Evolutionary conservation across 2,329 filamentous ascomycete species (phyloP).

Genomic region (Penicillium rolfsii): DNA sequence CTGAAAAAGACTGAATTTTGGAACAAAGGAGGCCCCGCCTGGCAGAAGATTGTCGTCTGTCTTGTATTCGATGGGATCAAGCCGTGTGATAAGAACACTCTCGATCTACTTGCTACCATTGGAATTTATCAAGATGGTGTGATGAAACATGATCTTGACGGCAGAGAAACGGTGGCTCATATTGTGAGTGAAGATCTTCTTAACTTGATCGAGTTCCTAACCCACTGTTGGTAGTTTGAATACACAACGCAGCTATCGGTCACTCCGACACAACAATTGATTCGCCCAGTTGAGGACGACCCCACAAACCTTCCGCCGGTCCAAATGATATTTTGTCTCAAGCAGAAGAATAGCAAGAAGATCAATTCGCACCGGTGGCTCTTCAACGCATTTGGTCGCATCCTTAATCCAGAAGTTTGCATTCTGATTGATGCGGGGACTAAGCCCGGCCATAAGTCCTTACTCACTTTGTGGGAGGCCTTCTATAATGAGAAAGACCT

Average conservation of each 20-base stretch:
- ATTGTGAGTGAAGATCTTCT: conserved; percentile 55
- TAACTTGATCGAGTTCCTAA: too few relatives aligned
- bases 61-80: conserved; percentile 95
- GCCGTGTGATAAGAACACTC: conserved; percentile 88
- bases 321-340: conserved; percentile 98
- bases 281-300: conserved; percentile 81
- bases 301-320: conserved; percentile 83
- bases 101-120: conserved; percentile 87
- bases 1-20: conserved; percentile 97
- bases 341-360: conserved; percentile 98
- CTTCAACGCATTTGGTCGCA: conserved; percentile 93
- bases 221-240: conserved; percentile 64
- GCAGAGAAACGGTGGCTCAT: conserved; percentile 90
- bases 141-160: conserved; percentile 95
- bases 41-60: conserved; percentile 97
- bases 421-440: conserved; percentile 94
- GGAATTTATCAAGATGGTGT: conserved; percentile 96
- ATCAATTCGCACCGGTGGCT: conserved; percentile 98
- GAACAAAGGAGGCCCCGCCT: conserved; percentile 95
- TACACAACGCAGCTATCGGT: conserved; percentile 97
- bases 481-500: conserved; percentile 99
- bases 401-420: conserved; percentile 91
- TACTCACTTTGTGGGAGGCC: conserved; percentile 89
- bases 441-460: conserved; percentile 85
- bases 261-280: conserved; percentile 88